Conservation (phyloP, 163 green algal species). For the Scenedesmus sp. region DNA sequence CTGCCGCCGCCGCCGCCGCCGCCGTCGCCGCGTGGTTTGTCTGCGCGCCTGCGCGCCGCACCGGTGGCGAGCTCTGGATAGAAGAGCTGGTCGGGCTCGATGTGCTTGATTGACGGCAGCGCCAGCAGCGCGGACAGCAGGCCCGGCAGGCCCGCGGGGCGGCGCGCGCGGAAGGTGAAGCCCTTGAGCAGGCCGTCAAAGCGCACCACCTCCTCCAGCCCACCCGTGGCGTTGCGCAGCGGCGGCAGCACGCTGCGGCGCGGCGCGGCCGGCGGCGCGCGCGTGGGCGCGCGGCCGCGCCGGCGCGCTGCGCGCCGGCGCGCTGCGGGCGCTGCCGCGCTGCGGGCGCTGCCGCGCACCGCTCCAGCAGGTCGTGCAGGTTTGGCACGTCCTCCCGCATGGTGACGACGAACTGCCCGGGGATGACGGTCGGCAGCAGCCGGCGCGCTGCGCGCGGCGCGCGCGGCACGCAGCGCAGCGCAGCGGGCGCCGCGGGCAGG, state of each 20-base stretch:
- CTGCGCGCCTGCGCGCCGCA: too few relatives aligned
- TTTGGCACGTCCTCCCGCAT: conserved; percentile 26
- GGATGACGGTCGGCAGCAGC: conserved; percentile 27
- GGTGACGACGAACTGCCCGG: conserved; percentile 36
- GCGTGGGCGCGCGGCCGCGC: not conserved
- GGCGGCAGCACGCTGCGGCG: conserved; percentile 19
- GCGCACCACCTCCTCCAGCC: conserved; percentile 17
- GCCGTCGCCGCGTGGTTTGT: too few relatives aligned
- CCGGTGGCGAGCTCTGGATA: conserved; percentile 20
- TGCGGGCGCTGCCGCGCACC: conserved; percentile 8
- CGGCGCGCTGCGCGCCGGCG: not conserved
- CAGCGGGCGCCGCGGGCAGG: too few relatives aligned
- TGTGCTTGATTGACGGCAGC: conserved; percentile 28
- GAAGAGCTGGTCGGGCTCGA: conserved; percentile 46
- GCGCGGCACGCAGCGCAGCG: too few relatives aligned
- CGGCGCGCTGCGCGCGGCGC: conserved; percentile 1
- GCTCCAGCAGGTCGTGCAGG: conserved; percentile 13
- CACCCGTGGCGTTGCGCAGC: conserved; percentile 11
- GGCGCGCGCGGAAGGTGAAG: conserved; percentile 27
- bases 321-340: not conserved
- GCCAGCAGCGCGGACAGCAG: conserved; percentile 21
- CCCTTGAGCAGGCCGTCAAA: conserved; percentile 46
- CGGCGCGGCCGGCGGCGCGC: not conserved
- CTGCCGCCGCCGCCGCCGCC: not conserved
- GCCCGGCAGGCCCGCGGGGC: not conserved